Conservation (phyloP, 2,329 filamentous ascomycete genomes). For the Ascochyta rabiei region DNA sequence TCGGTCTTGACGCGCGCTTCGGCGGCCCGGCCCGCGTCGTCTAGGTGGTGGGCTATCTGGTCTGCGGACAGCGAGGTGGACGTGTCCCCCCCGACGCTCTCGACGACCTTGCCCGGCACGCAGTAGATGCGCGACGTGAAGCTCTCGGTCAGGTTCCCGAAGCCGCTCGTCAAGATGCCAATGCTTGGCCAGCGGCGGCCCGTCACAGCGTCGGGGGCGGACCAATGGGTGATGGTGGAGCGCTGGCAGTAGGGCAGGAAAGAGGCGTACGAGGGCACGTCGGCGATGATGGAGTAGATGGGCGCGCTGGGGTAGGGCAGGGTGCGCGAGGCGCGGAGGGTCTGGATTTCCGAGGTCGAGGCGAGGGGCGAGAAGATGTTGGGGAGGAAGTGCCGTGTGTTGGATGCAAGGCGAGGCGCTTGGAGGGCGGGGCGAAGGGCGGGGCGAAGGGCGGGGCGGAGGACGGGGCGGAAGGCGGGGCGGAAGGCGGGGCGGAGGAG, state of each 20-base stretch:
- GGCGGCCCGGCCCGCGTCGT: conserved; percentile 14
- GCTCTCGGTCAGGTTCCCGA: conserved; percentile 79
- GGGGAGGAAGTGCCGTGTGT: conserved; percentile 49
- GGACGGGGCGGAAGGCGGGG: conserved; percentile 47
- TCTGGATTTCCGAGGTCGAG: conserved; percentile 57
- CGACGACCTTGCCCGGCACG: conserved; percentile 72
- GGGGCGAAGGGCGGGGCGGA: too few relatives aligned
- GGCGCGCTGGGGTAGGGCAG: conserved; percentile 74
- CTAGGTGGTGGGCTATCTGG: conserved; percentile 52
- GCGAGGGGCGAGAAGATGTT: conserved; percentile 52
- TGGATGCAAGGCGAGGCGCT: conserved; percentile 19
- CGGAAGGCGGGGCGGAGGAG: conserved; percentile 49
- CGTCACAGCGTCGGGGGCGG: conserved; percentile 56
- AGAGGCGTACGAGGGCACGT: conserved; percentile 76
- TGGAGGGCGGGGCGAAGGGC: conserved; percentile 47
- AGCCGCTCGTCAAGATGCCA: conserved; percentile 83
- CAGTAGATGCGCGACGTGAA: conserved; percentile 84
- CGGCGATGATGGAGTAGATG: conserved; percentile 86
- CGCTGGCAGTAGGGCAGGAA: conserved; percentile 93
- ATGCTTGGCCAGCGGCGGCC: conserved; percentile 69
- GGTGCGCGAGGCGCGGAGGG: conserved; percentile 73
- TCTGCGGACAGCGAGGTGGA: conserved; percentile 52
- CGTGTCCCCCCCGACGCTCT: conserved; percentile 72
- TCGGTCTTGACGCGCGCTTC: neutral
- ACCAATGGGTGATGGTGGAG: conserved; percentile 79